Evolutionary conservation across 2,329 filamentous ascomycete species (phyloP), one percentile per base, ranked within the genome.

Genomic region (Sodiomyces alkalinus): DNA sequence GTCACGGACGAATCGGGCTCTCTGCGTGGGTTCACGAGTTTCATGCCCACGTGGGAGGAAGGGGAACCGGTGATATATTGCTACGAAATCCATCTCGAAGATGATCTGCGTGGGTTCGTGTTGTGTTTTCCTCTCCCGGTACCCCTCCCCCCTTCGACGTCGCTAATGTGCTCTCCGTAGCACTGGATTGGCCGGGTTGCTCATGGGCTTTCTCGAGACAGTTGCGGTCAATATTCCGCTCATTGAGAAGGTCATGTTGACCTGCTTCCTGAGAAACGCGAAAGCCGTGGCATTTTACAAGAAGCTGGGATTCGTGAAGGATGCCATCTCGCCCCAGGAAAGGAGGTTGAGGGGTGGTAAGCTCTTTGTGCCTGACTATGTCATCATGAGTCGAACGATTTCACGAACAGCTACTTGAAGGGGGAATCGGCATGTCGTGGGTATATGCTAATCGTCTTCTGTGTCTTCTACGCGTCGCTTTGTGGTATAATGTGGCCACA

Each of bases 41-140:
- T 80, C 42, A 75, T 80, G 74, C 64, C 77, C n/a, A 77, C 73
- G 2, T 68, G 68, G 41, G 77, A 82, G 43, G 69, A 74, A 35
- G 62, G 62, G 2, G 53, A 69, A 33, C 59, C 72, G 0, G 78
- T 85, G 3, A 45, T 83, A 13, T 87, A 85, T 48, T 75, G 80
- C 47, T 87, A 85, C 46, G 80, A 87, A 51, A 70, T 87, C 19
- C 80, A 87, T 43, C 61, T 86, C 3, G 50, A 57, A 20, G 51
- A 60, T 2, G 50, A 56, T 2, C 46, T 79, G 4, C 65, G 68
- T 39, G 62, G 74, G 54, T 69, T 47, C 36, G 53, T 51, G 6
- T 10, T 14, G 10, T 16, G n/a, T n/a, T n/a, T n/a, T n/a, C n/a
- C n/a, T n/a, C n/a, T n/a, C n/a, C n/a, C n/a, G n/a, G n/a, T n/a